Conservation (phyloP, 805 yeast genomes). For the Starmera amethionina region DNA sequence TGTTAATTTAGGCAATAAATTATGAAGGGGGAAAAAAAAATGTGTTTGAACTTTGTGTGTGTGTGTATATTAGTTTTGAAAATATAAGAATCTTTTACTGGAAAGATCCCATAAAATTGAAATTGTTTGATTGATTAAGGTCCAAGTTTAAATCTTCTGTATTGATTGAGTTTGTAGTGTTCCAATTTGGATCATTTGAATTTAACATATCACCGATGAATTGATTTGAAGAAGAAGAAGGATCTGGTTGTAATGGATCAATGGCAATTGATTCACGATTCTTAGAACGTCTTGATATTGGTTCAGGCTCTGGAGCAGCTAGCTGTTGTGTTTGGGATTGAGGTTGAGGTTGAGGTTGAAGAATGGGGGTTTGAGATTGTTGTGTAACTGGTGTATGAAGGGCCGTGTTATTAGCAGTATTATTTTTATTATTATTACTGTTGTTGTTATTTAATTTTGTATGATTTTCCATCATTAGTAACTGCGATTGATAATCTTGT, state of each 20-base stretch:
- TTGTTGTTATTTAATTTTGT: constrained; percentile 30
- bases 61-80: too few relatives aligned
- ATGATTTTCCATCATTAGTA: constrained; percentile 66
- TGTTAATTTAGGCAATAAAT: constrained; percentile 44
- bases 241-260: constrained; percentile 19
- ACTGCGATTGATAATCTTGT: constrained; percentile 75
- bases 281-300: background rate
- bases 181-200: constrained; percentile 7
- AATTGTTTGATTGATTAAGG: too few relatives aligned
- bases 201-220: constrained; percentile 3
- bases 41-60: background rate
- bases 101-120: too few relatives aligned
- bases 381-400: background rate
- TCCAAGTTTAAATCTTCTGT: too few relatives aligned
- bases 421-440: constrained; percentile 1
- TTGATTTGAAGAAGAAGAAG: background rate
- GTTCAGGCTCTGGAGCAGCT: background rate
- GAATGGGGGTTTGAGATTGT: background rate
- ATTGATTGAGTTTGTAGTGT: too few relatives aligned
- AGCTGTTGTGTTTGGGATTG: background rate
- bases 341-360: background rate
- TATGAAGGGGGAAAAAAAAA: constrained; percentile 3
- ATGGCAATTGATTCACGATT: constrained; percentile 8
- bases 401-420: background rate
- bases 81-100: too few relatives aligned